These are phyloP conservation scores for Neonectria hederae DNA, from an alignment of 2,329 filamentous ascomycete species.

Conservation along the genomic window DNA sequence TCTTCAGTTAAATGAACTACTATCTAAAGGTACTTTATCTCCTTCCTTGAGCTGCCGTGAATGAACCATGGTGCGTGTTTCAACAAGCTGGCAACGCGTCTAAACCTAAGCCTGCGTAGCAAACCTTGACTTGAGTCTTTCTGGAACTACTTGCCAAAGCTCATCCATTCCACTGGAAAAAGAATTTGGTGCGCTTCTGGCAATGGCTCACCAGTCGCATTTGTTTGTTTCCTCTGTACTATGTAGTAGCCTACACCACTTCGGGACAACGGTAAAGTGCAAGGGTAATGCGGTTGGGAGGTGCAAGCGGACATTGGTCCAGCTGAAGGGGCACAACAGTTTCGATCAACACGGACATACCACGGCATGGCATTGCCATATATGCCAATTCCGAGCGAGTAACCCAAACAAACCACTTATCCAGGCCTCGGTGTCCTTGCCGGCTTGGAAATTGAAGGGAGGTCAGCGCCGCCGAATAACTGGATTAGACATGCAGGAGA, in stretches of 20 bases:
- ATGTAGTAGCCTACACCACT: background rate
- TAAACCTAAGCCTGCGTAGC: background rate
- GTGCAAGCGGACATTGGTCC: background rate
- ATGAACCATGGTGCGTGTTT: background rate
- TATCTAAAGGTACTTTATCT: background rate
- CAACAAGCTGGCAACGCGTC: background rate
- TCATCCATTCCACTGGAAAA: background rate
- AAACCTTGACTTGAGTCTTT: background rate
- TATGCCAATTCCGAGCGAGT: background rate
- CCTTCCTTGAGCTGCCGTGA: background rate
- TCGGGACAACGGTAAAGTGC: background rate
- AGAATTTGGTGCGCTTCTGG: background rate
- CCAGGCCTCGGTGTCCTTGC: background rate
- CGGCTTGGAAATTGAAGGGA: constrained; percentile 7
- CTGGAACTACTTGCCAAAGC: background rate
- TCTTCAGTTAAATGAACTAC: background rate
- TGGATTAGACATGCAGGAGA: constrained; percentile 6
- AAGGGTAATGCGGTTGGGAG: background rate
- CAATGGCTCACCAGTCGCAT: background rate
- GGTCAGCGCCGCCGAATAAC: background rate
- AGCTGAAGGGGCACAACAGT: background rate
- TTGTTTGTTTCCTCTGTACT: background rate
- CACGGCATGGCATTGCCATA: background rate
- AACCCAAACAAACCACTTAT: background rate
- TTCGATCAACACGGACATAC: background rate